These are phyloP conservation scores for Diaporthe sp. DNA, from an alignment of 2,329 filamentous ascomycete genomes.

Conservation along the genomic window DNA sequence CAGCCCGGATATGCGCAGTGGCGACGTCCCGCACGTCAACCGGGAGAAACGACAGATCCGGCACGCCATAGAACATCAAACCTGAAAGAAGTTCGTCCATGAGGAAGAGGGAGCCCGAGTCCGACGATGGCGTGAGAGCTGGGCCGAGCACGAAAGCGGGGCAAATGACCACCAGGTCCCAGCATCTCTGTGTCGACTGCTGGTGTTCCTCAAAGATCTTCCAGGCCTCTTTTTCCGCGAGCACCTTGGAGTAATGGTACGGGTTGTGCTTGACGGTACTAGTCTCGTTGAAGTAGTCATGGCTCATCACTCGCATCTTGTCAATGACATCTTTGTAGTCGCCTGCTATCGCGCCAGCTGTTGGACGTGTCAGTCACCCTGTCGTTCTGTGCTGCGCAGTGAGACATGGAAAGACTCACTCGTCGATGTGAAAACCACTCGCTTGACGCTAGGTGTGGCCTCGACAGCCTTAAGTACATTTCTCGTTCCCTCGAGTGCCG, in stretches of 20 bases:
- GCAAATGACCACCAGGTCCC: constrained; percentile 43
- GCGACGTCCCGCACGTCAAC: constrained; percentile 41
- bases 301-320: constrained; percentile 37
- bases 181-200: constrained; percentile 33
- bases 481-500: constrained; percentile 41
- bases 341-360: constrained; percentile 40
- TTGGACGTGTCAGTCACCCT: background rate
- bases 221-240: constrained; percentile 44
- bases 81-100: constrained; percentile 42
- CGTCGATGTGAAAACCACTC: constrained; percentile 42
- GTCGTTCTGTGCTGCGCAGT: background rate
- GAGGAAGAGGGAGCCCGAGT: constrained; percentile 42
- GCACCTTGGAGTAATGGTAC: constrained; percentile 43
- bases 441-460: constrained; percentile 38
- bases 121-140: constrained; percentile 37
- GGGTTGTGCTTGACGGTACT: constrained; percentile 41
- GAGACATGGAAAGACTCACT: background rate
- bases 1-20: constrained; percentile 36
- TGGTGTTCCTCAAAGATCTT: constrained; percentile 37
- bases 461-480: constrained; percentile 41
- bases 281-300: constrained; percentile 41
- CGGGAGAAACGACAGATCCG: constrained; percentile 40
- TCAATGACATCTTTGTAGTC: constrained; percentile 40
- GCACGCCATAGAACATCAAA: constrained; percentile 40
- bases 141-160: constrained; percentile 42